Percentiles rank a stretch among this genome's conserved stretches.
phyloP scores from a whole-genome alignment of 495 filamentous ascomycete genomes.

The Gamarada debralockiae region DNA sequence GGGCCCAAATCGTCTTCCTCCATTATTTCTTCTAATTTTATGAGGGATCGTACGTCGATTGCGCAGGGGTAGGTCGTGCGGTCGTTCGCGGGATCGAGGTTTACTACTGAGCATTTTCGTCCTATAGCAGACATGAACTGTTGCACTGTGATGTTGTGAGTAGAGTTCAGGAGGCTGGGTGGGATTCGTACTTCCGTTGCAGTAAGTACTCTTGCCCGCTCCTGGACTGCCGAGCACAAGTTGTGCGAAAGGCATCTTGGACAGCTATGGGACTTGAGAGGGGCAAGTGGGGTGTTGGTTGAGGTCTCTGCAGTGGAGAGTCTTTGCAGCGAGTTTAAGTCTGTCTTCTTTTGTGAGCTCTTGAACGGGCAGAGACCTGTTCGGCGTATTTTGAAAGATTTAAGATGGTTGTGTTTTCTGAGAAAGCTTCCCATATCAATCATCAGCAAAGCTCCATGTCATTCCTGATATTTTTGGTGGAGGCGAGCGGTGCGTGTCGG shows the following conservation, averaged over 20 bases:
- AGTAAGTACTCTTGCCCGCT: constrained; percentile 94
- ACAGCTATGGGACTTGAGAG: background rate
- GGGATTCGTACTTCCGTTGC: constrained; percentile 72
- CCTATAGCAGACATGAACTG: constrained; percentile 95
- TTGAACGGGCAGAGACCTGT: too few species aligned
- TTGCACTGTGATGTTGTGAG: constrained; percentile 56
- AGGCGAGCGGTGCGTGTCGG: too few species aligned
- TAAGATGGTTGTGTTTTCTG: too few species aligned
- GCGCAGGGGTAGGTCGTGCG: constrained; percentile 73
- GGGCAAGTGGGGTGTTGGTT: background rate
- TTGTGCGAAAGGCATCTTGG: constrained; percentile 31
- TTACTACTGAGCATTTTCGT: constrained; percentile 89
- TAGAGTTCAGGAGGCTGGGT: background rate
- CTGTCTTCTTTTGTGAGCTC: too few species aligned
- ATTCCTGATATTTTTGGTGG: too few species aligned
- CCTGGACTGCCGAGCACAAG: constrained; percentile 91
- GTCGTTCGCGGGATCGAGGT: constrained; percentile 97
- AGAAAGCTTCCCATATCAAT: too few species aligned
- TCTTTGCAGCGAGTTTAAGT: too few species aligned
- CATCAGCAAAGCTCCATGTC: too few species aligned
- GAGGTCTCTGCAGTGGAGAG: background rate
- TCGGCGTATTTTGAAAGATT: too few species aligned
- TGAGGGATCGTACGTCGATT: constrained; percentile 83
- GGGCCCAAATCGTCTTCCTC: constrained; percentile 85
- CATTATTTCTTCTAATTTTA: constrained; percentile 94